Percentiles rank a stretch among this genome's conserved stretches.
Conservation (phyloP, 148 eudicot genomes). For the Limonium bicolor region DNA sequence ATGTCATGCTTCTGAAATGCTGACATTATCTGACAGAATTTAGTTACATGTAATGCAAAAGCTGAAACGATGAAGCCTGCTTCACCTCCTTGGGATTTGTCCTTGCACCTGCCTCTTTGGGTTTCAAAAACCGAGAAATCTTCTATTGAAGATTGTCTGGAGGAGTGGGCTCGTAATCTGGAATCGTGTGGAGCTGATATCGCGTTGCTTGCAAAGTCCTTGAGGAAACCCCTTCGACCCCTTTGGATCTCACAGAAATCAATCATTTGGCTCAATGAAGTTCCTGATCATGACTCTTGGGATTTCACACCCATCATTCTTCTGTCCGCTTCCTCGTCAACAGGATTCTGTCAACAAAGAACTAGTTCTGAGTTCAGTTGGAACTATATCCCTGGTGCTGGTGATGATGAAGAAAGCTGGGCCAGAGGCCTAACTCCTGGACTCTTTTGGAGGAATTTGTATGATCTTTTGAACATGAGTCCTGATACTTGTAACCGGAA, state of each 20-base stretch:
- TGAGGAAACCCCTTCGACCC: constrained; percentile 81
- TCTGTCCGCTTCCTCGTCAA: constrained; percentile 64
- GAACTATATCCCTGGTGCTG: constrained; percentile 94
- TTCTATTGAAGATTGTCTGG: constrained; percentile 51
- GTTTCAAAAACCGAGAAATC: constrained; percentile 58
- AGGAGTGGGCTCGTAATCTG: constrained; percentile 41
- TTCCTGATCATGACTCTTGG: constrained; percentile 88
- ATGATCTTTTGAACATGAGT: constrained; percentile 60
- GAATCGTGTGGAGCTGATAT: constrained; percentile 94
- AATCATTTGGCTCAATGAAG: constrained; percentile 91
- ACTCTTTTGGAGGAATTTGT: constrained; percentile 75
- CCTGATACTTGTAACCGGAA: constrained; percentile 79
- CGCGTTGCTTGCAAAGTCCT: constrained; percentile 33
- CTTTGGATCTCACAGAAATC: constrained; percentile 86
- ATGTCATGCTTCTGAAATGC: too few relatives aligned
- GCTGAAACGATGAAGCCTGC: constrained; percentile 9
- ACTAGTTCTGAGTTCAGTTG: constrained; percentile 83
- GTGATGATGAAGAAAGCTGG: constrained; percentile 99
- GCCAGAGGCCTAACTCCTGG: constrained; percentile 68
- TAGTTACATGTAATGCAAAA: constrained; percentile 7
- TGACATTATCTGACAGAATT: constrained; percentile 15
- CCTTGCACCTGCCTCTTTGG: constrained; percentile 92
- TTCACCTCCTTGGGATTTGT: constrained; percentile 53
- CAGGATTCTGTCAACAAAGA: constrained; percentile 30
- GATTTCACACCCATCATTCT: constrained; percentile 84